Evolutionary conservation across 2,329 filamentous ascomycete species (phyloP).

Genomic region (Aotearoamyces nothofagi): DNA sequence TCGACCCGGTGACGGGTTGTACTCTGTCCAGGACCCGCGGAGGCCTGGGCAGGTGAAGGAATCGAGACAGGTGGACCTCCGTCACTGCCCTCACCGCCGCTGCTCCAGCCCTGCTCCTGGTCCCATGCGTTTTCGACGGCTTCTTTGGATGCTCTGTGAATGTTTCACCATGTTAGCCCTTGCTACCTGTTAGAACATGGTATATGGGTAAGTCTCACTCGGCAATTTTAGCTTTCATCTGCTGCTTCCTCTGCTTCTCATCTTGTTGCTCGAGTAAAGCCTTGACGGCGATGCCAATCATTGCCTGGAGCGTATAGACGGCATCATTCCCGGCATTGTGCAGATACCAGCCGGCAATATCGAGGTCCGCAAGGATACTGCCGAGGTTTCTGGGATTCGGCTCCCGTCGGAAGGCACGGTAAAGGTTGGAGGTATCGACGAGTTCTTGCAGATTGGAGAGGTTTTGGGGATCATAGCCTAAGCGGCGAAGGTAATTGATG

Average conservation of each 20-base stretch:
- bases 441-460: constrained; percentile 42
- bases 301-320: constrained; percentile 58
- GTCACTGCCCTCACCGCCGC: not conserved
- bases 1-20: no score
- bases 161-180: no score
- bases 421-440: constrained; percentile 61
- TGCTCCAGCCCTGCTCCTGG: not conserved
- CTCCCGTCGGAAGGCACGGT: constrained; percentile 43
- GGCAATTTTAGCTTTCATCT: not conserved
- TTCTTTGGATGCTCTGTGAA: not conserved
- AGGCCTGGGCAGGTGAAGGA: no score
- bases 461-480: constrained; percentile 46
- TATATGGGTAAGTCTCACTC: no score
- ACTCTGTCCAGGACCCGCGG: no score
- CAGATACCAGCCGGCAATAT: constrained; percentile 46
- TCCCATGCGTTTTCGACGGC: not conserved
- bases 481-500: constrained; percentile 44
- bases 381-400: constrained; percentile 39
- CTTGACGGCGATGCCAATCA: constrained; percentile 45
- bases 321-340: constrained; percentile 88
- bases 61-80: no score
- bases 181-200: no score
- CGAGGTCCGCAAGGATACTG: constrained; percentile 46
- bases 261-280: constrained; percentile 4
- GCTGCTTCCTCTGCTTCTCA: not conserved